These are phyloP conservation scores for Xylariaceae sp. DNA, from an alignment of 2,329 filamentous ascomycete species.

Conservation along the genomic window DNA sequence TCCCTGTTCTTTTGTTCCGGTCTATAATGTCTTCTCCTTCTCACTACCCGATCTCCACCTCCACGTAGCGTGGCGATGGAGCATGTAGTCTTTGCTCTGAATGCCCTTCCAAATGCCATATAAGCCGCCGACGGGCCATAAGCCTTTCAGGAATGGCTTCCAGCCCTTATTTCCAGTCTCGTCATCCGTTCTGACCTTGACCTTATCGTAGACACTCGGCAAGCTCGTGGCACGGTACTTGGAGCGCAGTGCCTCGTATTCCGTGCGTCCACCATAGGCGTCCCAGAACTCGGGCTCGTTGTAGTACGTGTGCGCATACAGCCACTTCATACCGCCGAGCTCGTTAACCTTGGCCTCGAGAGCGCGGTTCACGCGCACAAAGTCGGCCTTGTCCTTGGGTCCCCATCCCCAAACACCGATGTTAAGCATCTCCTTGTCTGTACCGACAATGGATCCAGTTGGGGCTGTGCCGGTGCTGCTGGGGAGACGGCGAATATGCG, in stretches of 20 bases:
- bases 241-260: slow-evolving; percentile 57
- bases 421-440: slow-evolving; percentile 46
- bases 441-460: not conserved
- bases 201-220: slow-evolving; percentile 67
- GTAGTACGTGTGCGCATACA: slow-evolving; percentile 84
- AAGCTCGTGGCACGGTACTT: slow-evolving; percentile 59
- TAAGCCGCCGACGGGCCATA: slow-evolving; percentile 53
- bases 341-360: slow-evolving; percentile 64
- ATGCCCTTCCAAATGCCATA: slow-evolving; percentile 58
- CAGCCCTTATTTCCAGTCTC: slow-evolving; percentile 34
- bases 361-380: slow-evolving; percentile 63
- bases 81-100: slow-evolving; percentile 49
- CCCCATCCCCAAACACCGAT: slow-evolving; percentile 78
- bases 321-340: slow-evolving; percentile 76
- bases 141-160: slow-evolving; percentile 41
- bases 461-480: slow-evolving; percentile 4
- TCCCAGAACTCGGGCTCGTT: slow-evolving; percentile 65
- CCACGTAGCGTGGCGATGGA: slow-evolving; percentile 50
- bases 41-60: slow-evolving; percentile 40
- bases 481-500: slow-evolving; percentile 37
- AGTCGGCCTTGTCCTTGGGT: slow-evolving; percentile 50
- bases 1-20: not conserved
- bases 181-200: slow-evolving; percentile 48
- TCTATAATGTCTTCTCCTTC: slow-evolving; percentile 24
- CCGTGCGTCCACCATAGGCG: slow-evolving; percentile 51